These are phyloP conservation scores for Mortierella sp. DNA, from an alignment of 371 early-diverging fungal genomes.

Conservation along the genomic window DNA sequence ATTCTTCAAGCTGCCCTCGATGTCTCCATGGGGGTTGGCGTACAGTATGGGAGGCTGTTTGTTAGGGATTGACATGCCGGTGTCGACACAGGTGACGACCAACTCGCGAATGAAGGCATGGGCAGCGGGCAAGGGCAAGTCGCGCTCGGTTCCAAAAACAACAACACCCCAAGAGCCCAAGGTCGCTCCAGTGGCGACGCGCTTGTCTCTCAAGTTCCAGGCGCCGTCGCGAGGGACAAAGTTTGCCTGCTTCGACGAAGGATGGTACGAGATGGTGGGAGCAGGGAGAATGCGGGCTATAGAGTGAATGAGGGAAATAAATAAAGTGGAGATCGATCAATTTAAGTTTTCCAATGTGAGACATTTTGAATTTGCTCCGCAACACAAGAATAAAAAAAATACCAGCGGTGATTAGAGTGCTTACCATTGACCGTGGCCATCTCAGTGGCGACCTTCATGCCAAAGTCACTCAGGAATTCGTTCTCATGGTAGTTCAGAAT, in stretches of 20 bases:
- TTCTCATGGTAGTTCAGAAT: conserved; percentile 65
- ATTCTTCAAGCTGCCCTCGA: conserved; percentile 77
- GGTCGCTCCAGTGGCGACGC: conserved; percentile 82
- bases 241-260: conserved; percentile 64
- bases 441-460: conserved; percentile 73
- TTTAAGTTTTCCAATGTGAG: background rate
- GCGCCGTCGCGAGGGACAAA: conserved; percentile 86
- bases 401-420: background rate
- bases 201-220: conserved; percentile 94
- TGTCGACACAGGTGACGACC: conserved; percentile 64
- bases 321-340: background rate
- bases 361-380: background rate
- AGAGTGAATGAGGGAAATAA: too few relatives aligned
- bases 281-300: conserved; percentile 81
- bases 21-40: conserved; percentile 75
- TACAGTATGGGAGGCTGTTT: conserved; percentile 81
- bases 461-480: conserved; percentile 71
- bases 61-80: conserved; percentile 70
- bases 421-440: conserved; percentile 58
- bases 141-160: conserved; percentile 62
- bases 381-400: conserved; percentile 59
- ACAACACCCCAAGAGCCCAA: conserved; percentile 89
- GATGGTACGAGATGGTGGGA: conserved; percentile 83
- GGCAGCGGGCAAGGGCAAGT: conserved; percentile 48
- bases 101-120: conserved; percentile 70